Evolutionary conservation across 768 basidiomycete species (phyloP).

Genomic region (Cantharellus cinnabarinus): DNA sequence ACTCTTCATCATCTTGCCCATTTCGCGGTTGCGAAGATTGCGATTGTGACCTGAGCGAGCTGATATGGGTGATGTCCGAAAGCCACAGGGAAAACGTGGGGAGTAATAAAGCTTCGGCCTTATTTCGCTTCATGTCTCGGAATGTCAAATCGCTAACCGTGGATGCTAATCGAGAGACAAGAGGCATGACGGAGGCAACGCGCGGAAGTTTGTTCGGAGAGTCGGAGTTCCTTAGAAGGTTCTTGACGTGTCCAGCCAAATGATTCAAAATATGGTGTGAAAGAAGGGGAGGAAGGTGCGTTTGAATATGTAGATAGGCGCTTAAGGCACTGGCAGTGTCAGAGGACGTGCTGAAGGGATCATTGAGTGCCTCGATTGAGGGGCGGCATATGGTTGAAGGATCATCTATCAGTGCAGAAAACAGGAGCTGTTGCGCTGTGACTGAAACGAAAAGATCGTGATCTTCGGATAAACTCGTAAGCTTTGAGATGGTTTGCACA

Average conservation of each 20-base stretch:
- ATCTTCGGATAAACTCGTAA: constrained; percentile 35
- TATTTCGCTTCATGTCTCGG: constrained; percentile 50
- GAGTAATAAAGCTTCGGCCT: constrained; percentile 44
- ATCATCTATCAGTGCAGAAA: constrained; percentile 58
- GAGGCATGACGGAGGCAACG: constrained; percentile 34
- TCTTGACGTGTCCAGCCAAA: constrained; percentile 37
- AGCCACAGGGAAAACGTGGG: constrained; percentile 61
- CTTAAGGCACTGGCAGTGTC: constrained; percentile 33
- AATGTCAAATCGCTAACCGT: constrained; percentile 57
- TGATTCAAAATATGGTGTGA: constrained; percentile 50
- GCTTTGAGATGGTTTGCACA: constrained; percentile 30
- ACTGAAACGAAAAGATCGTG: constrained; percentile 32
- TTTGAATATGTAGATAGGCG: constrained; percentile 35
- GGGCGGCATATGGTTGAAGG: constrained; percentile 44
- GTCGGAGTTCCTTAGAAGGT: constrained; percentile 25
- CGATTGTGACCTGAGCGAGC: not conserved
- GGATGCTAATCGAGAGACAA: constrained; percentile 35
- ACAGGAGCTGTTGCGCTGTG: constrained; percentile 32
- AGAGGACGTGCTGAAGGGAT: constrained; percentile 27
- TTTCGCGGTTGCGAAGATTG: not conserved
- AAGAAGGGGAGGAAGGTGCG: constrained; percentile 38
- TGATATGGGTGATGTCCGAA: constrained; percentile 20
- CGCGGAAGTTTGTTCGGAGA: constrained; percentile 18
- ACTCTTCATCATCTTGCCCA: not conserved
- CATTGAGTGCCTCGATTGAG: constrained; percentile 36